Conservation (phyloP, 768 basidiomycete species). For the Suillus luteus region DNA sequence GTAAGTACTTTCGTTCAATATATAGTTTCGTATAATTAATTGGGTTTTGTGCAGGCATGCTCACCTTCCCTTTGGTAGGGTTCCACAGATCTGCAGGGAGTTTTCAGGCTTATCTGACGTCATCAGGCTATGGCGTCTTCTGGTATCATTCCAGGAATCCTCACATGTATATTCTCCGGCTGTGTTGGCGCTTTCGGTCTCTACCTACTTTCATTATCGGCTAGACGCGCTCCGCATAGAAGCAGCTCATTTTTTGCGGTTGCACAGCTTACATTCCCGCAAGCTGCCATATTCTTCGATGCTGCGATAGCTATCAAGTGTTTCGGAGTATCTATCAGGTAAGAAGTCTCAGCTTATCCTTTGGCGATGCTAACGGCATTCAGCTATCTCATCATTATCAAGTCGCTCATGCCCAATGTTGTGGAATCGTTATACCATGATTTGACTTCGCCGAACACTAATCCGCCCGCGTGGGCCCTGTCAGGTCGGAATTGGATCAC, state of each 20-base stretch:
- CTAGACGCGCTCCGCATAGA: constrained; percentile 71
- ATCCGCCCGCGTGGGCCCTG: constrained; percentile 75
- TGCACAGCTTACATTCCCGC: constrained; percentile 85
- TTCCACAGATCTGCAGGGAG: not conserved
- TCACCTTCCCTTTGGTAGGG: constrained; percentile 81
- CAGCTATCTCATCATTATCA: constrained; percentile 90
- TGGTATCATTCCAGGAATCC: constrained; percentile 85
- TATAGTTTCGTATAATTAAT: constrained; percentile 9
- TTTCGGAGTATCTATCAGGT: constrained; percentile 95
- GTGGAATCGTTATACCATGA: constrained; percentile 81
- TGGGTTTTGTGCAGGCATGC: constrained; percentile 60
- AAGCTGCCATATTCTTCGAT: constrained; percentile 86
- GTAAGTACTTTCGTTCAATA: constrained; percentile 42
- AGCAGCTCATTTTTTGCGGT: constrained; percentile 83
- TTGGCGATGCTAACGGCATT: not conserved
- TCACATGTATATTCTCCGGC: constrained; percentile 86
- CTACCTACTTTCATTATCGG: constrained; percentile 85
- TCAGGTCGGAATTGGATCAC: constrained; percentile 84
- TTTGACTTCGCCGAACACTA: constrained; percentile 59
- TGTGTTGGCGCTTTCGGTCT: constrained; percentile 79
- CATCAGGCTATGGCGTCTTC: constrained; percentile 84
- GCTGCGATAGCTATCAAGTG: constrained; percentile 95
- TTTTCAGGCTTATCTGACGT: not conserved
- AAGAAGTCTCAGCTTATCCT: constrained; percentile 21
- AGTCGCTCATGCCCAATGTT: constrained; percentile 92